phyloP scores from a whole-genome alignment of 805 yeast species.

The Suhomyces prunicola region DNA sequence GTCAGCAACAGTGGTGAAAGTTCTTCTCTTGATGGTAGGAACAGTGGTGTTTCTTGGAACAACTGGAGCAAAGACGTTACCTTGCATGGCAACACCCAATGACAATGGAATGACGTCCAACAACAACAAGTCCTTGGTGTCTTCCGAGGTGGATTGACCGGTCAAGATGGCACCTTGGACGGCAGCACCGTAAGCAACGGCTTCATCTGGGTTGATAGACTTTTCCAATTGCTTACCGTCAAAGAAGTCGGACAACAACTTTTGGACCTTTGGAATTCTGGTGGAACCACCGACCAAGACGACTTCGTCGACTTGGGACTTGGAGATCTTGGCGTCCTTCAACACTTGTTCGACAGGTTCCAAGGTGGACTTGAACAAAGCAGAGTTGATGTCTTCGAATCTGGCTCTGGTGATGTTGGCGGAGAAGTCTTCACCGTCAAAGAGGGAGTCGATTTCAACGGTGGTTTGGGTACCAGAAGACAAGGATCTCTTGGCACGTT shows the following conservation, averaged over 20 bases:
- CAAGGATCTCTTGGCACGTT: constrained; percentile 50
- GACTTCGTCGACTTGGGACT: constrained; percentile 44
- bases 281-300: constrained; percentile 52
- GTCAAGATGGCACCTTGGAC: constrained; percentile 51
- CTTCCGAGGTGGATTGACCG: constrained; percentile 48
- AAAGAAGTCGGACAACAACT: constrained; percentile 48
- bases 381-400: constrained; percentile 49
- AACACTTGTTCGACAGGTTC: constrained; percentile 50
- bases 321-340: constrained; percentile 44
- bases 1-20: constrained; percentile 51
- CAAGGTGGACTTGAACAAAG: constrained; percentile 49
- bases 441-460: constrained; percentile 48
- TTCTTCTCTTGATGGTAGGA: constrained; percentile 50
- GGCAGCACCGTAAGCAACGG: constrained; percentile 52
- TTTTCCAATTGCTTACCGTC: constrained; percentile 50
- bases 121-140: constrained; percentile 49
- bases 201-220: constrained; percentile 50
- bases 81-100: constrained; percentile 51
- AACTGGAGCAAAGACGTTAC: constrained; percentile 50
- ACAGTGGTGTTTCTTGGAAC: constrained; percentile 52
- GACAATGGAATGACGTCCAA: constrained; percentile 51
- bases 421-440: constrained; percentile 49
- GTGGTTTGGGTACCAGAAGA: constrained; percentile 50
- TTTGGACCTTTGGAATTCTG: constrained; percentile 51
- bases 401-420: constrained; percentile 50